A percentile compares a stretch with the other conserved stretches of the same genome.
These are phyloP conservation scores for Backusella morwellensis DNA, from an alignment of 192 early-diverging fungal species.

Conservation along the genomic window DNA sequence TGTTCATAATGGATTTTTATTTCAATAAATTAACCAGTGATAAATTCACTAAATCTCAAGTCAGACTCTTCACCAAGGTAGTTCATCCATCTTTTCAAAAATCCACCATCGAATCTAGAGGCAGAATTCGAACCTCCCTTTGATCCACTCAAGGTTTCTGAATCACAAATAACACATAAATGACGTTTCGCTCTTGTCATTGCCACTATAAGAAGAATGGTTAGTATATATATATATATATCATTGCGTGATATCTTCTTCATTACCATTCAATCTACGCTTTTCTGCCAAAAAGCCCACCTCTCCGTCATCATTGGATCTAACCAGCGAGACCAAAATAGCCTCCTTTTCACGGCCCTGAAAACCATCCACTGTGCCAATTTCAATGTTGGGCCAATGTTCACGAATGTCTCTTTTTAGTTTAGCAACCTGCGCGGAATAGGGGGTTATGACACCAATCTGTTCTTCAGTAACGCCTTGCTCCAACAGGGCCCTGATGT, in stretches of 20 bases:
- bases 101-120: slow-evolving; percentile 42
- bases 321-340: slow-evolving; percentile 75
- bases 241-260: too few species aligned
- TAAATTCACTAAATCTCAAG: slow-evolving; percentile 42
- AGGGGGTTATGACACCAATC: slow-evolving; percentile 88
- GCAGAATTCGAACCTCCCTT: slow-evolving; percentile 15
- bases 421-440: slow-evolving; percentile 73
- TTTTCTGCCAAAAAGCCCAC: slow-evolving; percentile 85
- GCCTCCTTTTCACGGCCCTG: slow-evolving; percentile 93
- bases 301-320: slow-evolving; percentile 73
- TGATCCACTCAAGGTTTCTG: slow-evolving; percentile 49
- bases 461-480: slow-evolving; percentile 60
- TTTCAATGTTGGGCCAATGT: slow-evolving; percentile 63
- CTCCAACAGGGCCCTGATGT: slow-evolving; percentile 60
- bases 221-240: too few species aligned
- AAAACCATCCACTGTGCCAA: slow-evolving; percentile 87
- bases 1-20: too few species aligned
- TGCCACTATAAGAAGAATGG: slow-evolving; percentile 52
- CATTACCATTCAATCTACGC: slow-evolving; percentile 72
- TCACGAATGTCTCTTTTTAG: slow-evolving; percentile 50
- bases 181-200: slow-evolving; percentile 87
- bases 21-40: slow-evolving; percentile 1
- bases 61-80: slow-evolving; percentile 48
- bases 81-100: slow-evolving; percentile 49
- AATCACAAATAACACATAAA: slow-evolving; percentile 80